A percentile compares a stretch with the other conserved stretches of the same genome.
phyloP scores from a whole-genome alignment of 768 basidiomycete genomes.

The Agrocybe chaxingu region DNA sequence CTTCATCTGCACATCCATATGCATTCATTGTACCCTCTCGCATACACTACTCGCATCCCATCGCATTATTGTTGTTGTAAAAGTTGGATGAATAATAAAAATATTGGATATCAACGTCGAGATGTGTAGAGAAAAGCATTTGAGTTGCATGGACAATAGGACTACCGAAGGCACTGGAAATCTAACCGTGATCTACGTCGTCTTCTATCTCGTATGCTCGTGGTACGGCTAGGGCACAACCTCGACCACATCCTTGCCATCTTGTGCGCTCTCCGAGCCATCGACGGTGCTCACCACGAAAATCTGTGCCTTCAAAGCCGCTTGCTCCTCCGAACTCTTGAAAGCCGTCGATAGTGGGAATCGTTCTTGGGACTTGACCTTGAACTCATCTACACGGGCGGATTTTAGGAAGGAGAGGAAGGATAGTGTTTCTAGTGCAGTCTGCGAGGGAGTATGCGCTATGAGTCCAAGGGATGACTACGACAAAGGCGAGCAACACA shows the following conservation, averaged over 20 bases:
- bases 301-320: constrained; percentile 29
- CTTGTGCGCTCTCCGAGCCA: no score
- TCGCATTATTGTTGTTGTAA: neutral
- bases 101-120: no score
- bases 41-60: neutral
- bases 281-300: constrained; percentile 4
- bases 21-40: no score
- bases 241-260: no score
- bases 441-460: constrained; percentile 31
- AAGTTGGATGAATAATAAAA: no score
- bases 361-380: constrained; percentile 43
- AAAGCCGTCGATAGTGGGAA: constrained; percentile 70
- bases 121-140: no score
- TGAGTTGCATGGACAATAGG: no score
- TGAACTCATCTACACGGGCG: constrained; percentile 58
- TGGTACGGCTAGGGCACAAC: no score
- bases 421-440: constrained; percentile 42
- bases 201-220: no score
- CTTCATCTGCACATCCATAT: no score
- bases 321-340: constrained; percentile 51
- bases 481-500: constrained; percentile 20
- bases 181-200: no score
- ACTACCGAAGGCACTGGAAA: no score
- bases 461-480: neutral
- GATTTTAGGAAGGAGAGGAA: constrained; percentile 53